Percentiles rank a stretch among this genome's conserved stretches.
Conservation (phyloP, 805 yeast genomes). For the Nakazawaea laoshanensis region DNA sequence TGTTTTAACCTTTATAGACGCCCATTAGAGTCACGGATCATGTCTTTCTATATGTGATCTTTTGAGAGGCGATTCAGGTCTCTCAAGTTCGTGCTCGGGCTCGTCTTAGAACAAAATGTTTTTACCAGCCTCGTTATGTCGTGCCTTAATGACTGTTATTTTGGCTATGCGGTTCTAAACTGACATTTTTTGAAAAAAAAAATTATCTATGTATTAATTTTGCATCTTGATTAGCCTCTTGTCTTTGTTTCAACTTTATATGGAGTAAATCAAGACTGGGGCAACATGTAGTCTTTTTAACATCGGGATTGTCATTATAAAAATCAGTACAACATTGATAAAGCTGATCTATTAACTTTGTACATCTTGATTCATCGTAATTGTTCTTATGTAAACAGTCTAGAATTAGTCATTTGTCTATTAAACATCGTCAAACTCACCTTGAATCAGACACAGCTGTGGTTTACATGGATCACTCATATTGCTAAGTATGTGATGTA, state of each 20-base stretch:
- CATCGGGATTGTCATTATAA: slow-evolving; percentile 52
- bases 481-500: not conserved
- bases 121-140: slow-evolving; percentile 45
- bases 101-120: slow-evolving; percentile 60
- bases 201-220: slow-evolving; percentile 22
- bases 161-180: slow-evolving; percentile 71
- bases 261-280: slow-evolving; percentile 59
- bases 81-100: slow-evolving; percentile 81
- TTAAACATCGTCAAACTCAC: no score
- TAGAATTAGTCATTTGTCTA: no score
- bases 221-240: slow-evolving; percentile 51
- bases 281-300: slow-evolving; percentile 65
- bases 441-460: slow-evolving; percentile 76
- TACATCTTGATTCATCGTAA: slow-evolving; percentile 71
- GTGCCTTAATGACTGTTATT: slow-evolving; percentile 33
- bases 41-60: slow-evolving; percentile 38
- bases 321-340: slow-evolving; percentile 69
- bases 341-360: slow-evolving; percentile 55
- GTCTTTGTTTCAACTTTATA: slow-evolving; percentile 59
- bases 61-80: slow-evolving; percentile 27
- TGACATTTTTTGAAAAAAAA: slow-evolving; percentile 29
- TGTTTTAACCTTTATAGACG: slow-evolving; percentile 54
- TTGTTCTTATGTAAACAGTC: slow-evolving; percentile 57
- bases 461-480: slow-evolving; percentile 53
- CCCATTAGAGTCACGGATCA: slow-evolving; percentile 75